Conservation (phyloP, 2,329 filamentous ascomycete species). For the Aaosphaeria pasadenensis region DNA sequence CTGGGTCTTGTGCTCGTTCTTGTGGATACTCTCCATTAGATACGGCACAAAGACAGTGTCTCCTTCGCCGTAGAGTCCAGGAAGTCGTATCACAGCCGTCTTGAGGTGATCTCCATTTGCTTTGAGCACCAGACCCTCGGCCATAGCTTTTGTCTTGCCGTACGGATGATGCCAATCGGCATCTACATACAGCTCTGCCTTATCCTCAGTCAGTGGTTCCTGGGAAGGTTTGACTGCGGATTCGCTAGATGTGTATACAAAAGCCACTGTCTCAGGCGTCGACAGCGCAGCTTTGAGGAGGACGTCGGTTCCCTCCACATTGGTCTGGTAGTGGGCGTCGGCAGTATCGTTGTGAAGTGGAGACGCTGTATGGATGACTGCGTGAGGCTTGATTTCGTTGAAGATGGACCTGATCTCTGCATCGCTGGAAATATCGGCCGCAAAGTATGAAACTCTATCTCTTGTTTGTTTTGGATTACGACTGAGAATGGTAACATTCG, state of each 20-base stretch:
- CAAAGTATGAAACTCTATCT: constrained; percentile 38
- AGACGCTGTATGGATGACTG: constrained; percentile 45
- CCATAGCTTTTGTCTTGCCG: constrained; percentile 18
- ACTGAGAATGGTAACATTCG: constrained; percentile 29
- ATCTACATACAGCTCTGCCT: constrained; percentile 8
- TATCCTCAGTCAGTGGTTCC: constrained; percentile 8
- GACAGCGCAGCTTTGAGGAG: constrained; percentile 39
- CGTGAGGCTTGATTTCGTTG: constrained; percentile 29
- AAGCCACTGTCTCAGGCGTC: constrained; percentile 37
- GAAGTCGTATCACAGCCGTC: constrained; percentile 42
- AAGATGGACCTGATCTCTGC: constrained; percentile 38
- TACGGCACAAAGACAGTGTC: constrained; percentile 39
- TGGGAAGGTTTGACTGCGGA: constrained; percentile 7
- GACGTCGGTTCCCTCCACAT: constrained; percentile 44
- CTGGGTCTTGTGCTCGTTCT: constrained; percentile 43
- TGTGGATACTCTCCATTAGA: constrained; percentile 36
- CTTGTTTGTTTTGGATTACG: constrained; percentile 38
- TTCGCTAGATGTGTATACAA: constrained; percentile 41
- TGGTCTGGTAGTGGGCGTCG: constrained; percentile 40
- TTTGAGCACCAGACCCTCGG: constrained; percentile 10
- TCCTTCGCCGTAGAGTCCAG: constrained; percentile 44
- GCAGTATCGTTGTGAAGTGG: constrained; percentile 27
- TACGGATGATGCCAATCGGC: constrained; percentile 6
- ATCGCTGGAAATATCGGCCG: constrained; percentile 42
- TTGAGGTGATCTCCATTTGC: constrained; percentile 35